Conservation (phyloP, 306 rosid species). For the Luffa aegyptiaca region DNA sequence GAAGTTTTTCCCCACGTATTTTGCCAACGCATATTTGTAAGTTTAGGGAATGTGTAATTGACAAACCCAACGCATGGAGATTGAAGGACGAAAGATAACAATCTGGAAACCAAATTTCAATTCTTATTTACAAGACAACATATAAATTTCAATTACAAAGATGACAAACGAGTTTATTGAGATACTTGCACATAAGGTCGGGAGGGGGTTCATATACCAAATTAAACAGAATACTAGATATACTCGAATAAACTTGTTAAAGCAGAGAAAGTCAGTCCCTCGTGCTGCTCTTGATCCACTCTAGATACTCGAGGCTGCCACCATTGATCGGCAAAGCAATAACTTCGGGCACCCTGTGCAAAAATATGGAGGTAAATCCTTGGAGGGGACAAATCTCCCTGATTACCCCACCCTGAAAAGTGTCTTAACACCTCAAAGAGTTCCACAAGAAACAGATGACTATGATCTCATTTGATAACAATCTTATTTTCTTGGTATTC, state of each 20-base stretch:
- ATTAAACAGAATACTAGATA: not conserved
- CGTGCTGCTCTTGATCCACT: conserved; percentile 87
- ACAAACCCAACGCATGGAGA: not conserved
- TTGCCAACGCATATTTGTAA: not conserved
- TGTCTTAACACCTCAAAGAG: not conserved
- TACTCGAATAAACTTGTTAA: not conserved
- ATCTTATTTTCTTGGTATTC: not conserved
- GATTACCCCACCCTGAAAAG: not conserved
- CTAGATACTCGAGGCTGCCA: conserved; percentile 61
- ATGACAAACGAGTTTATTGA: not conserved
- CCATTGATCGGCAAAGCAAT: conserved; percentile 83
- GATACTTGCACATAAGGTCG: not conserved
- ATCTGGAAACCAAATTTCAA: not conserved
- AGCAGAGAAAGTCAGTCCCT: conserved; percentile 41
- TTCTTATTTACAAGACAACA: not conserved
- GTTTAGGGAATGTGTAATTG: not conserved
- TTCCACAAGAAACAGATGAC: not conserved
- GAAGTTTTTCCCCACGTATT: not conserved
- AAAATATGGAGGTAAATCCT: conserved; percentile 11
- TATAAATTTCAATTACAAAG: not conserved
- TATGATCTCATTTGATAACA: not conserved
- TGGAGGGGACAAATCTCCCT: conserved; percentile 3
- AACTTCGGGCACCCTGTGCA: conserved; percentile 82
- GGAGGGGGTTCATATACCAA: not conserved
- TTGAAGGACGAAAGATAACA: not conserved